These are phyloP conservation scores for Ophiostoma triangulosporum DNA, from an alignment of 2,329 filamentous ascomycete species.

Conservation along the genomic window DNA sequence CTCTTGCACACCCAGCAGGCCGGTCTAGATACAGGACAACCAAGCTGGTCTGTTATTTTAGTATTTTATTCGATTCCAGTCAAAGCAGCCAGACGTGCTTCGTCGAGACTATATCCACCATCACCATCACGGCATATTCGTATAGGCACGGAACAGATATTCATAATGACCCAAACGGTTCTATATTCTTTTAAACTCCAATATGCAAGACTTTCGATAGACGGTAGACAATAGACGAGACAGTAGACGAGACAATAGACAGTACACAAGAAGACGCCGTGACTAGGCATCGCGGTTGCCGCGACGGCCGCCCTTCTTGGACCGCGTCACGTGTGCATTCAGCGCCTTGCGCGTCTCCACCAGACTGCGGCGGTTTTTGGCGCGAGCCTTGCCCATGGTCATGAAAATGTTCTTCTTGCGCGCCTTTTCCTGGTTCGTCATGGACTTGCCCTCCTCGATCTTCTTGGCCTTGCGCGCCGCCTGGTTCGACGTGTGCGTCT, in stretches of 20 bases:
- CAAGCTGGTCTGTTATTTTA: no score
- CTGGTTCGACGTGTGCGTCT: slow-evolving; percentile 74
- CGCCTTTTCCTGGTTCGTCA: slow-evolving; percentile 93
- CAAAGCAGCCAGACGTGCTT: no score
- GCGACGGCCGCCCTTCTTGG: slow-evolving; percentile 71
- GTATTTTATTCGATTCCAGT: no score
- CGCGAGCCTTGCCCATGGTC: slow-evolving; percentile 92
- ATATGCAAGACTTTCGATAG: background rate
- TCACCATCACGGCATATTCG: no score
- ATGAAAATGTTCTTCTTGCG: slow-evolving; percentile 98
- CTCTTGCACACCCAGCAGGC: no score
- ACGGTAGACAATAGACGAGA: no score
- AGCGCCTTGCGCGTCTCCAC: slow-evolving; percentile 71
- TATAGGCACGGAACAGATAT: no score
- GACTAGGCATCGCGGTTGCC: slow-evolving; percentile 42
- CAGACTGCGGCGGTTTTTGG: slow-evolving; percentile 88
- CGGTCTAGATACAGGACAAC: no score
- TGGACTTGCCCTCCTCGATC: slow-evolving; percentile 80
- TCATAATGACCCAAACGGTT: no score
- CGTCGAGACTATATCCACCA: no score
- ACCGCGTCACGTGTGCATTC: slow-evolving; percentile 66
- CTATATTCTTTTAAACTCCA: no score
- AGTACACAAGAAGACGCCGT: background rate
- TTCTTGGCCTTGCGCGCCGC: slow-evolving; percentile 80
- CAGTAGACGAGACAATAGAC: no score